phyloP scores from a whole-genome alignment of 108 stramenopile genomes.

The Fragilariopsis cylindrus region DNA sequence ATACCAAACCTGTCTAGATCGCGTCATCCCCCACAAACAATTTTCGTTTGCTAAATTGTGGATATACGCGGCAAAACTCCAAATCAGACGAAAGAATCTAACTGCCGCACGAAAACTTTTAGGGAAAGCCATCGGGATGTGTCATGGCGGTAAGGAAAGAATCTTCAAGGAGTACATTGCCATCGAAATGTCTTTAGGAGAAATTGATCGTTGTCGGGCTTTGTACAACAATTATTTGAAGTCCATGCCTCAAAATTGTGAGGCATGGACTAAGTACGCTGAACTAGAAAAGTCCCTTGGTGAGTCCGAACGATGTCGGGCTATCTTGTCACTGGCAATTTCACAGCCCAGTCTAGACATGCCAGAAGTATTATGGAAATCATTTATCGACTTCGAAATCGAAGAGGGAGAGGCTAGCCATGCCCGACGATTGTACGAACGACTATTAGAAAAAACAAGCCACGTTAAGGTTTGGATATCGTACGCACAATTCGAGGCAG shows the following conservation, averaged over 20 bases:
- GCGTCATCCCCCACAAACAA: slow-evolving; percentile 89
- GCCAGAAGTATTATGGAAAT: slow-evolving; percentile 98
- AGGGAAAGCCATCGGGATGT: slow-evolving; percentile 92
- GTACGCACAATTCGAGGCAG: slow-evolving; percentile 81
- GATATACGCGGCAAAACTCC: slow-evolving; percentile 94
- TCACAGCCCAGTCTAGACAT: slow-evolving; percentile 91
- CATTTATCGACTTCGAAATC: slow-evolving; percentile 98
- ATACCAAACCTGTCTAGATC: slow-evolving; percentile 81
- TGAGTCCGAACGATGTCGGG: slow-evolving; percentile 92
- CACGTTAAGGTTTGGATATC: slow-evolving; percentile 95
- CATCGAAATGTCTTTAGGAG: slow-evolving; percentile 94
- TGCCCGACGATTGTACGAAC: slow-evolving; percentile 85
- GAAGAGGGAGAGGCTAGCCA: slow-evolving; percentile 77
- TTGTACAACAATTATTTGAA: slow-evolving; percentile 95
- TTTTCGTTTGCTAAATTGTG: slow-evolving; percentile 98
- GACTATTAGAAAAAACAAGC: slow-evolving; percentile 90
- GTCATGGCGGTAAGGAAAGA: slow-evolving; percentile 85
- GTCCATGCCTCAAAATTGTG: slow-evolving; percentile 88
- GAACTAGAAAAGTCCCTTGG: slow-evolving; percentile 93
- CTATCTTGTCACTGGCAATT: slow-evolving; percentile 95
- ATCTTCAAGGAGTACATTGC: slow-evolving; percentile 94
- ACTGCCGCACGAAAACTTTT: slow-evolving; percentile 90
- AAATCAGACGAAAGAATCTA: slow-evolving; percentile 91
- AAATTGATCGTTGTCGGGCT: slow-evolving; percentile 95
- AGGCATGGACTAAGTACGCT: slow-evolving; percentile 92